Evolutionary conservation across 208 protist species (phyloP).

Genomic region (Trypanosoma cruzi): DNA sequence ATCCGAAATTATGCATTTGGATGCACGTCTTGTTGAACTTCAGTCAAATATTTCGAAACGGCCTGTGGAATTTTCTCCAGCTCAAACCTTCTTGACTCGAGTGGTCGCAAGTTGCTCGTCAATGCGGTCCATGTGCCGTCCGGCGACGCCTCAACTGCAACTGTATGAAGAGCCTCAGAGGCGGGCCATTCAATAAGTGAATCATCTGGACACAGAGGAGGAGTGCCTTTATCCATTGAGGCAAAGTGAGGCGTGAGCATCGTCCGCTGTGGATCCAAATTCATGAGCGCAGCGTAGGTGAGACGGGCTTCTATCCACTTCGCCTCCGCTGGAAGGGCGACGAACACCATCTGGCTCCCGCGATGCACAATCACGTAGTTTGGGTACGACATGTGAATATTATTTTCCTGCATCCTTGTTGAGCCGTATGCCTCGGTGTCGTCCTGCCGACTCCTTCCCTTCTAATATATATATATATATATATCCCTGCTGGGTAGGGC

Average conservation of each 20-base stretch:
- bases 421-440: background rate
- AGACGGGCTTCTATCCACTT: constrained; percentile 27
- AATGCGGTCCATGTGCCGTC: constrained; percentile 7
- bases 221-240: background rate
- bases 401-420: constrained; percentile 26
- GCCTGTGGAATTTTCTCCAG: background rate
- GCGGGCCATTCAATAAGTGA: constrained; percentile 15
- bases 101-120: background rate
- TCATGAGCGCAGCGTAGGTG: constrained; percentile 18
- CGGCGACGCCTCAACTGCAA: background rate
- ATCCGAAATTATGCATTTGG: background rate
- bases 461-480: too few species aligned
- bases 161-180: background rate
- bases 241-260: constrained; percentile 5
- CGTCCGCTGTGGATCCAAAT: constrained; percentile 3
- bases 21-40: background rate
- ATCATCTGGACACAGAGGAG: background rate
- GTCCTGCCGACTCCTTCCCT: too few species aligned
- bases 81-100: background rate
- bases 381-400: constrained; percentile 26
- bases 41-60: constrained; percentile 5
- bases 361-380: constrained; percentile 22
- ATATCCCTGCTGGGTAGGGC: background rate
- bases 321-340: constrained; percentile 18
- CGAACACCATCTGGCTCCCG: constrained; percentile 14